These are phyloP conservation scores for Hura crepitans DNA, from an alignment of 441 rosid species.

Conservation along the genomic window DNA sequence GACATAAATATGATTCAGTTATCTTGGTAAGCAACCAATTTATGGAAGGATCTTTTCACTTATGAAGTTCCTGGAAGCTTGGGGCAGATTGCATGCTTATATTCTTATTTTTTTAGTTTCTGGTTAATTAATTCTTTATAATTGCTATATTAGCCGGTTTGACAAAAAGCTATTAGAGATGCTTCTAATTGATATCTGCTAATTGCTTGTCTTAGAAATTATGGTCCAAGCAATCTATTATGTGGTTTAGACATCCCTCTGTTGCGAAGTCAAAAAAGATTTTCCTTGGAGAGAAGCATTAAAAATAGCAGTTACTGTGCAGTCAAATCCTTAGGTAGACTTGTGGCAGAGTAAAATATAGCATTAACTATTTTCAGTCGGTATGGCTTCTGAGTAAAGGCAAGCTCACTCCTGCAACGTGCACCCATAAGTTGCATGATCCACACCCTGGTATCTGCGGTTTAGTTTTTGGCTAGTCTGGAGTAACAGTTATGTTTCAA, in stretches of 20 bases:
- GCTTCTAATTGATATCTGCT: background rate
- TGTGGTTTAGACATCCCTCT: constrained; percentile 1
- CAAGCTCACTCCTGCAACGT: background rate
- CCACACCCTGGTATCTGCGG: background rate
- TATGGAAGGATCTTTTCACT: background rate
- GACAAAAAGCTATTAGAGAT: background rate
- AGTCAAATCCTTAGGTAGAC: too few species aligned
- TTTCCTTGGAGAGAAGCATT: background rate
- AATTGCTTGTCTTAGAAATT: constrained; percentile 6
- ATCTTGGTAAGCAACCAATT: constrained; percentile 52
- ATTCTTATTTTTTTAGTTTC: background rate
- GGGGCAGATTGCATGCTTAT: background rate
- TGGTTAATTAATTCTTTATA: background rate
- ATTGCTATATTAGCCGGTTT: background rate
- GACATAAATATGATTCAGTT: constrained; percentile 67
- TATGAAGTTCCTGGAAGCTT: background rate
- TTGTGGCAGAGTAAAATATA: background rate
- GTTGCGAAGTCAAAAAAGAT: background rate
- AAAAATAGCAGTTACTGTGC: too few species aligned
- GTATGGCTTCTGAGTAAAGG: background rate
- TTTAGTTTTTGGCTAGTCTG: background rate
- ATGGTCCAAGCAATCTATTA: constrained; percentile 5
- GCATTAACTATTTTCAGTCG: background rate
- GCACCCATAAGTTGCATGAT: background rate
- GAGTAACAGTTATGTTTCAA: background rate